phyloP scores from a whole-genome alignment of 768 basidiomycete genomes.

The Sarcomyxa edulis region DNA sequence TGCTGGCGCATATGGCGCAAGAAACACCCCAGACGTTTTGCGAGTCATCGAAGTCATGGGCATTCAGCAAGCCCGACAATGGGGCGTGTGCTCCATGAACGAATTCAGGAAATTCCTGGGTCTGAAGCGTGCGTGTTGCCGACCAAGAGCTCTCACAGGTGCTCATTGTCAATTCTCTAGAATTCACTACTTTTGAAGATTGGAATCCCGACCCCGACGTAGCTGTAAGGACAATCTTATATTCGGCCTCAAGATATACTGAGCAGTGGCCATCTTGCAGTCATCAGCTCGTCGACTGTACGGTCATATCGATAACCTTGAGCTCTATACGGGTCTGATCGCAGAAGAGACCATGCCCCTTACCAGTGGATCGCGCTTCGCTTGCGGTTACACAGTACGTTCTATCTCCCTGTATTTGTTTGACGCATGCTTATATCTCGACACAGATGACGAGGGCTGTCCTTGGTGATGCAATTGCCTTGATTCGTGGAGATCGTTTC shows the following conservation, averaged over 20 bases:
- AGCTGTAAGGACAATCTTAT: constrained; percentile 22
- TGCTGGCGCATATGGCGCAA: constrained; percentile 43
- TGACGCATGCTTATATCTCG: too few relatives aligned
- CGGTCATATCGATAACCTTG: constrained; percentile 30
- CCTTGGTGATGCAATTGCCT: constrained; percentile 47
- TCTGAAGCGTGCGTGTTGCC: constrained; percentile 29
- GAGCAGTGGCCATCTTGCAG: too few relatives aligned
- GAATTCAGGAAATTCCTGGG: constrained; percentile 50
- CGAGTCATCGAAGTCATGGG: constrained; percentile 51
- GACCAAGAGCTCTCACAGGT: too few relatives aligned
- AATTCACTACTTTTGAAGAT: constrained; percentile 42
- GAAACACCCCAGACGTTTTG: constrained; percentile 40
- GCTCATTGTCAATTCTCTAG: constrained; percentile 12
- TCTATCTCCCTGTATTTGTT: too few relatives aligned
- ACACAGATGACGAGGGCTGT: constrained; percentile 41
- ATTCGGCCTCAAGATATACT: too few relatives aligned
- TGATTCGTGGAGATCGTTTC: constrained; percentile 51
- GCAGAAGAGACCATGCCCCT: constrained; percentile 52
- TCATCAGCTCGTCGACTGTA: constrained; percentile 26
- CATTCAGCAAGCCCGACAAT: constrained; percentile 46
- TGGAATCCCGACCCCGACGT: constrained; percentile 47
- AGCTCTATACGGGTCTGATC: constrained; percentile 31
- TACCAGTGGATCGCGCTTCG: constrained; percentile 45
- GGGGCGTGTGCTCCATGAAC: constrained; percentile 56
- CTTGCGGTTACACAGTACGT: constrained; percentile 52